These are phyloP conservation scores for Cinnamomum chago DNA, from an alignment of 164 flowering plant genomes.

Conservation along the genomic window DNA sequence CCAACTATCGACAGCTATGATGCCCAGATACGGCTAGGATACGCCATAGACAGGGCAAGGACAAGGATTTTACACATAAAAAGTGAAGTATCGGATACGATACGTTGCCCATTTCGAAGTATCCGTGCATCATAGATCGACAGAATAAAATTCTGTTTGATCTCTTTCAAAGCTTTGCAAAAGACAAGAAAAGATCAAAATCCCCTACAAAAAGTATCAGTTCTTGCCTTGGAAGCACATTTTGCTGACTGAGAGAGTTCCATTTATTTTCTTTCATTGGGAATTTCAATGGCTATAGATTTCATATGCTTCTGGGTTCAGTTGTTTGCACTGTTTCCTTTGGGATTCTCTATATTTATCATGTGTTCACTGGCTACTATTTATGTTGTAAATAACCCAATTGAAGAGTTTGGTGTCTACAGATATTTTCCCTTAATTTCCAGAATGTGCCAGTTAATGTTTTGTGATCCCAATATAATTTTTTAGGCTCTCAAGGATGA, in stretches of 20 bases:
- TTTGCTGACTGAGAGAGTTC: too few species aligned
- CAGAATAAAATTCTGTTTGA: not conserved
- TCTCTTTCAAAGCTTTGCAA: not conserved
- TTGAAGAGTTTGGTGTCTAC: too few species aligned
- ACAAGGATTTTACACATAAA: too few species aligned
- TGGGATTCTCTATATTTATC: too few species aligned
- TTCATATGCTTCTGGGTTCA: not conserved
- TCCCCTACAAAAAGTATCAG: not conserved
- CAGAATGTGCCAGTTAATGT: not conserved
- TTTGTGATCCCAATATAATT: not conserved
- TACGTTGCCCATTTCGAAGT: too few species aligned
- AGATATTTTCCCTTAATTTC: too few species aligned
- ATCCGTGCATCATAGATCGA: too few species aligned
- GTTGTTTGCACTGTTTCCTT: not conserved
- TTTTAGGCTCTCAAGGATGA: slow-evolving; percentile 86
- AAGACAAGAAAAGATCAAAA: not conserved
- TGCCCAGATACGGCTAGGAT: too few species aligned
- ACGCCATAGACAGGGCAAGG: too few species aligned
- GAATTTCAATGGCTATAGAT: not conserved
- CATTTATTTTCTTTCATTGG: not conserved
- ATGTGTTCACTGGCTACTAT: not conserved
- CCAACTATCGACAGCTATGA: too few species aligned
- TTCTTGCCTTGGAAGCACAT: not conserved
- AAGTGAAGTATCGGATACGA: too few species aligned
- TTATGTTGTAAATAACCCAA: not conserved